Percentiles rank a stretch among this genome's conserved stretches.
phyloP scores from a whole-genome alignment of 306 rosid genomes.

The Trifolium subterraneum region DNA sequence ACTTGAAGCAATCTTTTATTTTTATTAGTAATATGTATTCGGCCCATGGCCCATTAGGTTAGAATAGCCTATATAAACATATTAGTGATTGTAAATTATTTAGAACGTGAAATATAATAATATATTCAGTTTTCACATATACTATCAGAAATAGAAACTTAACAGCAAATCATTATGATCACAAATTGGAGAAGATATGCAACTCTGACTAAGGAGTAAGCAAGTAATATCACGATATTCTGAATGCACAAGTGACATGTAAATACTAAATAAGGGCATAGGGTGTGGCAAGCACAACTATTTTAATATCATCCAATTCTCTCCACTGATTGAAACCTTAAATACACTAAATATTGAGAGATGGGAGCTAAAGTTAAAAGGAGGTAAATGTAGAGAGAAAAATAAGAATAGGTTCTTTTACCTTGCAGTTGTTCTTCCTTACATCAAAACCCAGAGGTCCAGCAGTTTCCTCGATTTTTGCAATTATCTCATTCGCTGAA shows the following conservation, averaged over 20 bases:
- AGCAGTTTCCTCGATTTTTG: constrained; percentile 82
- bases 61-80: no score
- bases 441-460: constrained; percentile 89
- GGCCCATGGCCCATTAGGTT: no score
- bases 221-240: not conserved
- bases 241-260: not conserved
- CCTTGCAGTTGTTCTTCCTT: constrained; percentile 90
- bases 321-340: constrained; percentile 14
- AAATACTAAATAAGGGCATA: not conserved
- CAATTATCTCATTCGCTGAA: constrained; percentile 83
- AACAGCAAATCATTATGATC: not conserved
- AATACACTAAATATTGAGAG: not conserved
- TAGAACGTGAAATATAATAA: no score
- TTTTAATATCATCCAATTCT: not conserved
- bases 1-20: no score
- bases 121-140: no score
- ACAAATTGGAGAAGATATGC: constrained; percentile 1
- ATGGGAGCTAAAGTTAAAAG: not conserved
- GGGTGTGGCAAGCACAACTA: not conserved
- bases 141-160: constrained; percentile 36
- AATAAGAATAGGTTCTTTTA: constrained; percentile 36
- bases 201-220: not conserved
- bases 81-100: no score
- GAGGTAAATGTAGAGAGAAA: constrained; percentile 9
- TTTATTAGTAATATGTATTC: no score